Evolutionary conservation across 148 eudicot species (phyloP).

Genomic region (Agrostemma githago): DNA sequence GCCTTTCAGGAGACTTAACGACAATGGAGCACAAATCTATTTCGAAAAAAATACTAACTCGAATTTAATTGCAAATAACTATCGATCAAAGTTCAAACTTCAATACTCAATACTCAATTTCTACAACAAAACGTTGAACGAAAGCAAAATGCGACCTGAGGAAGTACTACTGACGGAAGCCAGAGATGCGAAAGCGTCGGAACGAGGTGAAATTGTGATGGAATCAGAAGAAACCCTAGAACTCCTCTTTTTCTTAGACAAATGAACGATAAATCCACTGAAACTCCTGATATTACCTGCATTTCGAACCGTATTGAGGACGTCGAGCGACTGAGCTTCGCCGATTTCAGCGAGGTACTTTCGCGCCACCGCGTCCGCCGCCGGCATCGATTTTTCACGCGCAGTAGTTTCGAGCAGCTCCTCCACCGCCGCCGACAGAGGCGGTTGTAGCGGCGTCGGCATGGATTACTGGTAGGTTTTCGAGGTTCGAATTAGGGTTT

Average conservation of each 20-base stretch:
- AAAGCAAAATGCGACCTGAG: background rate
- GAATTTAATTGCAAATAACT: too few species aligned
- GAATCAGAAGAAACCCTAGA: background rate
- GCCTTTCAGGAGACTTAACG: too few species aligned
- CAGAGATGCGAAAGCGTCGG: conserved; percentile 2
- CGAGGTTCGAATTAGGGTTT: background rate
- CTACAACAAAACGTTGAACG: background rate
- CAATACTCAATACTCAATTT: background rate
- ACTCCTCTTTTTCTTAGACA: conserved; percentile 9
- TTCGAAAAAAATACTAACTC: too few species aligned
- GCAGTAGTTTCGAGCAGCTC: conserved; percentile 21
- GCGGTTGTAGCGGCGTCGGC: background rate
- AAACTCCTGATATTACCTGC: background rate
- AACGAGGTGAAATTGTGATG: conserved; percentile 1
- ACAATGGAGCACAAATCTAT: too few species aligned
- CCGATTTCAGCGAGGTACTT: conserved; percentile 24
- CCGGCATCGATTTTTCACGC: conserved; percentile 21
- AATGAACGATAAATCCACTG: conserved; percentile 21
- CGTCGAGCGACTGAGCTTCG: conserved; percentile 25
- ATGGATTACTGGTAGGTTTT: background rate
- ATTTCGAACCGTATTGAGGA: conserved; percentile 17
- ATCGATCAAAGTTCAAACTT: too few species aligned
- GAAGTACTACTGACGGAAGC: background rate
- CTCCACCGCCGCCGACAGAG: conserved; percentile 32
- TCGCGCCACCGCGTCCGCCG: conserved; percentile 22